Evolutionary conservation across 2,329 filamentous ascomycete genomes (phyloP).

Genomic region (Alternaria sp.): DNA sequence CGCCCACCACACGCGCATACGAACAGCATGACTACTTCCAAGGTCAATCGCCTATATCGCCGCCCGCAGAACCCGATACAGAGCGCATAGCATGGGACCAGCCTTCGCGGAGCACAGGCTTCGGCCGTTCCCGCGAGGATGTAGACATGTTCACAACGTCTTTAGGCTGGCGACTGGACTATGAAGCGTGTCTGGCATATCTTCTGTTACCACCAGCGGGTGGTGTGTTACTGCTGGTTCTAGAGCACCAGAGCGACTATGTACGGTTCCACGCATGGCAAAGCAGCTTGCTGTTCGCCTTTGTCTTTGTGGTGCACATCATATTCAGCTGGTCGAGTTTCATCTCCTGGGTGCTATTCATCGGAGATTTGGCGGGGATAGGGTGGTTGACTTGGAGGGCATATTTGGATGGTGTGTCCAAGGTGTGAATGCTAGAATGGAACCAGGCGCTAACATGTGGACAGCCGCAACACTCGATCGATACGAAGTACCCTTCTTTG

Average conservation of each 20-base stretch:
- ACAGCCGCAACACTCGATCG: slow-evolving; percentile 68
- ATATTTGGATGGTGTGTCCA: slow-evolving; percentile 76
- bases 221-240: slow-evolving; percentile 79
- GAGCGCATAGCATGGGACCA: slow-evolving; percentile 41
- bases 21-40: slow-evolving; percentile 51
- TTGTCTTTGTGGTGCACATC: slow-evolving; percentile 74
- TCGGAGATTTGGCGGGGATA: slow-evolving; percentile 77
- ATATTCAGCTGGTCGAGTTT: slow-evolving; percentile 85
- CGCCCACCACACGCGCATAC: slow-evolving; percentile 42
- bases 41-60: slow-evolving; percentile 6
- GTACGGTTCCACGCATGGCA: slow-evolving; percentile 99
- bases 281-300: slow-evolving; percentile 80
- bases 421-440: background rate
- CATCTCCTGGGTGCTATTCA: slow-evolving; percentile 82
- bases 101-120: slow-evolving; percentile 14
- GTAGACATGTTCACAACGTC: slow-evolving; percentile 86
- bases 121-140: slow-evolving; percentile 62
- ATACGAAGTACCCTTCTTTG: slow-evolving; percentile 88
- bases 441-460: slow-evolving; percentile 10
- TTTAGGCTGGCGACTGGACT: slow-evolving; percentile 82
- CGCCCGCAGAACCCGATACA: slow-evolving; percentile 16
- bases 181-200: slow-evolving; percentile 91
- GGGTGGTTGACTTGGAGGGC: slow-evolving; percentile 77
- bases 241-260: slow-evolving; percentile 96
- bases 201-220: slow-evolving; percentile 83